These are phyloP conservation scores for Annulohypoxylon moriforme DNA, from an alignment of 495 filamentous ascomycete genomes.

Conservation along the genomic window DNA sequence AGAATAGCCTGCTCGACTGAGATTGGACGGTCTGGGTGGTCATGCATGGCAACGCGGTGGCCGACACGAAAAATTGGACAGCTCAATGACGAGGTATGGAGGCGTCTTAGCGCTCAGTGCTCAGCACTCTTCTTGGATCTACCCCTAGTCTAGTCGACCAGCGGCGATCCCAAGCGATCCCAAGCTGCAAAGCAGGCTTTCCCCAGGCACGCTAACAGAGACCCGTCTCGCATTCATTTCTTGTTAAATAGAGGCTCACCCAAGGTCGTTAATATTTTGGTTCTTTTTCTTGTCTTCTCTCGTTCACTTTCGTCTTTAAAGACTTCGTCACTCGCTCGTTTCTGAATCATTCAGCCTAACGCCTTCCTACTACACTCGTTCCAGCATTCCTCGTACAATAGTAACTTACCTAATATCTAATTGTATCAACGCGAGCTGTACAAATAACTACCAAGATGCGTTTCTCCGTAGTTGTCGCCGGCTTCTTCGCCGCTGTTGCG, in stretches of 20 bases:
- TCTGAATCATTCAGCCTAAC: slow-evolving; percentile 6
- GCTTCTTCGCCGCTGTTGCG: slow-evolving; percentile 53
- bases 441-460: slow-evolving; percentile 54
- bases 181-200: slow-evolving; percentile 35
- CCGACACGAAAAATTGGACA: slow-evolving; percentile 46
- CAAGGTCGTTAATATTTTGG: slow-evolving; percentile 36
- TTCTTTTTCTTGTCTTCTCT: slow-evolving; percentile 31
- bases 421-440: slow-evolving; percentile 33
- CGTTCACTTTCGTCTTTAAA: slow-evolving; percentile 38
- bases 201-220: slow-evolving; percentile 43
- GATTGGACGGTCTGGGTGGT: slow-evolving; percentile 30
- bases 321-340: slow-evolving; percentile 44
- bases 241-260: slow-evolving; percentile 40
- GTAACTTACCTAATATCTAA: slow-evolving; percentile 45
- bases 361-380: slow-evolving; percentile 29
- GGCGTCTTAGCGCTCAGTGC: slow-evolving; percentile 37
- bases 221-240: slow-evolving; percentile 43
- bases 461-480: slow-evolving; percentile 55
- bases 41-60: slow-evolving; percentile 41
- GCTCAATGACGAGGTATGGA: slow-evolving; percentile 39
- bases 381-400: slow-evolving; percentile 26
- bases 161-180: slow-evolving; percentile 25
- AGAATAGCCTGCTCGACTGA: slow-evolving; percentile 24
- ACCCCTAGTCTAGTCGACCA: slow-evolving; percentile 23
- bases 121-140: slow-evolving; percentile 10